These are phyloP conservation scores for Sarocladium kiliense DNA, from an alignment of 2,329 filamentous ascomycete genomes.

Conservation along the genomic window DNA sequence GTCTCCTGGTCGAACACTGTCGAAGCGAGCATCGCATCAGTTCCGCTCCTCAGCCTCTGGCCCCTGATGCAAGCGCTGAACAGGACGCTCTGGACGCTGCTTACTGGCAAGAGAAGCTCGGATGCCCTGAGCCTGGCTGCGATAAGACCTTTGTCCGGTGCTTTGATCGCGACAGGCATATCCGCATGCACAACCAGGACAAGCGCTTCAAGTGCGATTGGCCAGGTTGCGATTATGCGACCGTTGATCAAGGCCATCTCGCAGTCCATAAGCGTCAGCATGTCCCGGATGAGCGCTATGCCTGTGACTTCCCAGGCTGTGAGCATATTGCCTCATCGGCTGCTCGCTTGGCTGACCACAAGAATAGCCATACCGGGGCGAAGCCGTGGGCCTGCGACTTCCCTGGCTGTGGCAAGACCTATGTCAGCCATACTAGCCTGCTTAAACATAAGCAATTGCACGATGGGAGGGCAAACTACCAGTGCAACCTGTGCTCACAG, in stretches of 20 bases:
- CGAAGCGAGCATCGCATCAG: neutral
- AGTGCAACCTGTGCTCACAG: neutral
- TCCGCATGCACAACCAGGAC: neutral
- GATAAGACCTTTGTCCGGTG: neutral
- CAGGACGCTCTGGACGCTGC: neutral
- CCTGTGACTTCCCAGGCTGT: neutral
- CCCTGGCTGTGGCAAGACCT: neutral
- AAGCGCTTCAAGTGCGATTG: neutral
- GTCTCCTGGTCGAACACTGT: neutral
- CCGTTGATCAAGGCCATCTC: neutral
- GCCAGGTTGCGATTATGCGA: neutral
- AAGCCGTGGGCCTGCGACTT: neutral
- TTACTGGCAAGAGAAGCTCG: neutral
- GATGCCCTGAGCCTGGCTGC: neutral
- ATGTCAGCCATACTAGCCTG: neutral
- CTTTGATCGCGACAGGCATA: neutral
- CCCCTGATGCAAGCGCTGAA: neutral
- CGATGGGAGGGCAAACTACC: neutral
- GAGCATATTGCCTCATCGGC: neutral
- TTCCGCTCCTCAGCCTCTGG: neutral
- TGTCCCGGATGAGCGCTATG: neutral
- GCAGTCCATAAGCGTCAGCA: neutral
- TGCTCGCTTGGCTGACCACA: neutral
- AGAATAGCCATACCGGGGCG: neutral
- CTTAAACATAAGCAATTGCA: neutral